Conservation (phyloP, 768 basidiomycete species). For the Kwoniella mangroviensis region DNA sequence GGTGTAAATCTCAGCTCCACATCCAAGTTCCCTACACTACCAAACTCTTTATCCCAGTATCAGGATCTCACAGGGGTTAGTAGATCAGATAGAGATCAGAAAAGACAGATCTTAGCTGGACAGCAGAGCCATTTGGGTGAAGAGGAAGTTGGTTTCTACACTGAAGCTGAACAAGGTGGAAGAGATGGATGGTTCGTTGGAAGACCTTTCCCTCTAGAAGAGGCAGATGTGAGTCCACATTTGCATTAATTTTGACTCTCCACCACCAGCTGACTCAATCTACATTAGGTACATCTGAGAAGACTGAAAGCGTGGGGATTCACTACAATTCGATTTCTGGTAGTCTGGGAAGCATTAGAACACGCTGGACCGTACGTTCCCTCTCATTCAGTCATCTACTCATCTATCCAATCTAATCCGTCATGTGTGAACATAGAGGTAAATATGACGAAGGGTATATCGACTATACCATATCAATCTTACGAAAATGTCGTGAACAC, state of each 20-base stretch:
- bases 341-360: conserved; percentile 96
- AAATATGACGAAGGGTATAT: conserved; percentile 89
- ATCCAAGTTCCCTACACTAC: conserved; percentile 72
- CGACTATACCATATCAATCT: conserved; percentile 82
- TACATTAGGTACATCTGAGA: conserved; percentile 79
- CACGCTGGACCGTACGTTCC: conserved; percentile 88
- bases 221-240: conserved; percentile 59
- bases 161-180: conserved; percentile 66
- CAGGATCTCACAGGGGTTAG: not conserved
- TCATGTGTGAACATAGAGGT: conserved; percentile 63
- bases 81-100: conserved; percentile 29
- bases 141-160: conserved; percentile 78
- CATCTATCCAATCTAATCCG: not conserved
- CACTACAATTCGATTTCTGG: conserved; percentile 75
- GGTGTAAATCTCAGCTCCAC: conserved; percentile 95
- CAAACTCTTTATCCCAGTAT: conserved; percentile 5
- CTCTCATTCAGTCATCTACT: not conserved
- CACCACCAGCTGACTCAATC: conserved; percentile 56
- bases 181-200: conserved; percentile 75
- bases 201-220: conserved; percentile 79
- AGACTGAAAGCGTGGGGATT: conserved; percentile 93
- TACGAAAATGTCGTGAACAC: conserved; percentile 88
- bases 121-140: conserved; percentile 71
- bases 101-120: conserved; percentile 31
- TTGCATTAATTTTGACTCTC: not conserved